Evolutionary conservation across 257 asterid genomes (phyloP).

Genomic region (Penstemon davidsonii): DNA sequence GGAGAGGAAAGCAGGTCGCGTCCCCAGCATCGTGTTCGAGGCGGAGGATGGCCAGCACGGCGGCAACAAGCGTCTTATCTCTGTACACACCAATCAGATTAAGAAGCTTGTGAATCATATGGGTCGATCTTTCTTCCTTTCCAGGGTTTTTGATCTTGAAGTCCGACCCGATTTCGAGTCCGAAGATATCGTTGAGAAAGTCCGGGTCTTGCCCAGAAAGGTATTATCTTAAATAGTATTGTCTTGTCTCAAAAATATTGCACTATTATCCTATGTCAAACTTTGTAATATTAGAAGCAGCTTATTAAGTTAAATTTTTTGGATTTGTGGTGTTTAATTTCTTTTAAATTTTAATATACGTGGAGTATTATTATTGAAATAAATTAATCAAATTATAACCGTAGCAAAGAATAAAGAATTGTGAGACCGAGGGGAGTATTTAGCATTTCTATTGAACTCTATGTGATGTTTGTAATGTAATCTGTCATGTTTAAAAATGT

Average conservation of each 20-base stretch:
- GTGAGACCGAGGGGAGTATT: too few species aligned
- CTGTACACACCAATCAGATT: slow-evolving; percentile 80
- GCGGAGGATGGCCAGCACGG: slow-evolving; percentile 95
- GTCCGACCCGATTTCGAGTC: slow-evolving; percentile 63
- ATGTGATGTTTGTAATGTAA: too few species aligned
- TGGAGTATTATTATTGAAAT: too few species aligned
- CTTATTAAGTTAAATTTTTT: too few species aligned
- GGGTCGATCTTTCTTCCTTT: slow-evolving; percentile 70
- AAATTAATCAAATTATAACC: too few species aligned
- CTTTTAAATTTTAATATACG: too few species aligned
- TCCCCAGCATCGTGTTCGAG: slow-evolving; percentile 89
- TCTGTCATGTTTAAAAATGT: not conserved
- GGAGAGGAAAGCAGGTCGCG: slow-evolving; percentile 73
- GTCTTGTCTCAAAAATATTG: too few species aligned
- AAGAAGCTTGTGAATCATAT: slow-evolving; percentile 82
- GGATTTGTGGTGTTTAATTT: too few species aligned
- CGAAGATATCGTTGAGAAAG: slow-evolving; percentile 65
- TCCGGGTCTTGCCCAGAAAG: slow-evolving; percentile 83
- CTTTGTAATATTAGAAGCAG: too few species aligned
- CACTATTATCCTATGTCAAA: too few species aligned
- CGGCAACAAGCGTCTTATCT: slow-evolving; percentile 87
- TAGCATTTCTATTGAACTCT: too few species aligned
- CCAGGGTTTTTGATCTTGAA: slow-evolving; percentile 77
- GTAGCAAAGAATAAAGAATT: too few species aligned
- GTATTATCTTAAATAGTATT: slow-evolving; percentile 31